A percentile compares a stretch with the other conserved stretches of the same genome.
These are phyloP conservation scores for Chrysosporium keratinophilum DNA, from an alignment of 2,329 filamentous ascomycete species.

Conservation along the genomic window DNA sequence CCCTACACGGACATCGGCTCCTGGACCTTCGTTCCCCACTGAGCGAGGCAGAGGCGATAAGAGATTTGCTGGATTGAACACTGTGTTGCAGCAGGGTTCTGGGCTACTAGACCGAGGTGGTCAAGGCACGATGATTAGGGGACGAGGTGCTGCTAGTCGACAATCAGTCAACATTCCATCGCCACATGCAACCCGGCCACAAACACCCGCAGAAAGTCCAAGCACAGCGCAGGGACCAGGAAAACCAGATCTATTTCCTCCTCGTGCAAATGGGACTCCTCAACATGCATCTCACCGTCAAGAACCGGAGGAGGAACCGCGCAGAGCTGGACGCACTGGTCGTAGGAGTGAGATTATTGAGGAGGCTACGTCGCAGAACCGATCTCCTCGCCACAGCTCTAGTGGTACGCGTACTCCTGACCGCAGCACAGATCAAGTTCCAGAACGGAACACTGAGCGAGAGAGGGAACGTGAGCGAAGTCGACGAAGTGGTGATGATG, in stretches of 20 bases:
- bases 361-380: constrained; percentile 26
- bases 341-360: constrained; percentile 29
- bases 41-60: constrained; percentile 38
- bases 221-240: constrained; percentile 20
- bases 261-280: constrained; percentile 20
- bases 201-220: constrained; percentile 23
- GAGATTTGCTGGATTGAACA: constrained; percentile 39
- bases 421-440: constrained; percentile 20
- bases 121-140: constrained; percentile 31
- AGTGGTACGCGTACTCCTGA: constrained; percentile 19
- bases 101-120: constrained; percentile 26
- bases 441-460: constrained; percentile 20
- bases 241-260: constrained; percentile 28
- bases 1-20: constrained; percentile 29
- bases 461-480: constrained; percentile 24
- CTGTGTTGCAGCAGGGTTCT: constrained; percentile 37
- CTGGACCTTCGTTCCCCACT: constrained; percentile 28
- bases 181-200: constrained; percentile 26
- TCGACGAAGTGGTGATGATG: constrained; percentile 24
- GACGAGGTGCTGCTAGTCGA: constrained; percentile 29
- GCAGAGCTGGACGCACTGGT: constrained; percentile 21
- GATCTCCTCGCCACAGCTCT: constrained; percentile 24
- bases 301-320: constrained; percentile 23
- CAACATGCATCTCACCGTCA: constrained; percentile 16
- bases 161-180: constrained; percentile 27